Evolutionary conservation across 148 eudicot genomes (phyloP), one percentile per base, ranked within the genome.

Genomic region (Simmondsia chinensis): DNA sequence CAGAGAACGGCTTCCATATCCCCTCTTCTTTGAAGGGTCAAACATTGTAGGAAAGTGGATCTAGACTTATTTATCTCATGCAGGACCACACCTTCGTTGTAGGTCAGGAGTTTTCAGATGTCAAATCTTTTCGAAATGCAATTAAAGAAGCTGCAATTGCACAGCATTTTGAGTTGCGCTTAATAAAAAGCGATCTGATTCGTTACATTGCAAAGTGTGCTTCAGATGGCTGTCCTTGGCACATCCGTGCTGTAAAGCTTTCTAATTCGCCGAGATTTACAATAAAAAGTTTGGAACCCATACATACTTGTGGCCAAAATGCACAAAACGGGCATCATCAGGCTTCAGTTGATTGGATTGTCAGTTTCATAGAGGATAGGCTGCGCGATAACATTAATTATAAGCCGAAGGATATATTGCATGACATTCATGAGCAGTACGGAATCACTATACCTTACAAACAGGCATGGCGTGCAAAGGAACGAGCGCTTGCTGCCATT

Each of bases 391-490:
- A 80, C 52, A 56, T 72, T 34, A 69, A 75, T 41, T 80, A 80
- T 57, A 80, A 80, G 47, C 87, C 87, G 1, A 80, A 75, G 56
- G 87, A 80, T 54, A 80, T 75, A 47, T 57, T 75, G 34, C 61
- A 57, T 20, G 82, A 80, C 46, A 55, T 80, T 20, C 52, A 72
- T 13, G 38, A 72, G 33, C 69, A 80, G 13, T 75, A 75, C 39
- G 87, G 85, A 40, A 66, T 75, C 28, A 72, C 79, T n/a, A 72
- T 80, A 52, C 79, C 87, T 0, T 80, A 80, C 52, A 80, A 75
- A 60, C 87, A 80, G 54, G 82, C 87, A 12, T 75, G 87, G 87
- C 76, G 82, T 13, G 87, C 82, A 23, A 75, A 69, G 58, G 87
- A 75, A 35, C 66, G 87, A 13, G 79, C 74, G 6, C 76, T 80